Base-by-base conservation (phyloP, 768 basidiomycete genomes). In the Sarcodon aspratus region DNA sequence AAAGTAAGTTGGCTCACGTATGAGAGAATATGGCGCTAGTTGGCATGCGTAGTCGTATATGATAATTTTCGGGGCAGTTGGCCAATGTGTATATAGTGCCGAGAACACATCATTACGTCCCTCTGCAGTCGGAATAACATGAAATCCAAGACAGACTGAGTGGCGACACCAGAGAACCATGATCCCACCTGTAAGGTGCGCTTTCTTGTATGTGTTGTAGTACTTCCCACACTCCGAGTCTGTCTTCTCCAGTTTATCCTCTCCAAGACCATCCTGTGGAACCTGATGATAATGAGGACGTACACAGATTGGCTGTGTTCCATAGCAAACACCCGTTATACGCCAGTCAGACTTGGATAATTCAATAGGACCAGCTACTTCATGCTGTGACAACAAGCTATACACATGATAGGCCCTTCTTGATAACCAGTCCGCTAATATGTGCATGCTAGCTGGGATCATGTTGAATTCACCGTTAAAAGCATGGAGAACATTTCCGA, bases 31-130 rank as follows among this genome's bases (percentile, higher is more conserved):
- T 6, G 66, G 62, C 3, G 59, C 63, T 1, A 66, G 47, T 6
- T 54, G 58, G 53, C 64, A 66, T 2, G 64, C 63, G 47, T 64
- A 65, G 49, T 66, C 63, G 44, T 66, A 65, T 10, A 67, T 50
- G 4, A 68, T 48, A 6, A 51, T 40, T 21, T 57, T 52, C 8
- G 63, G 66, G 0, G 65, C 58, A 15, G 32, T 58, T 9, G 52
- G 38, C 61, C 62, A 69, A 1, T 54, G 54, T 1, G 67, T 70
- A 11, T 66, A 53, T 1, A 70, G 54, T 1, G 69, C 67, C 2
- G 63, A 67, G 48, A 70, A 70, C 0, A 69, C 65, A 53, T 69
- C 64, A 48, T 70, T 68, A 1, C 63, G 40, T 3, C 68, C 67
- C 51, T 69, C 68, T 1, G 57, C 61, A 9, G 52, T 42, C 0